Evolutionary conservation across 306 rosid genomes (phyloP), one percentile per base, ranked within the genome.

Genomic region (Lotus japonicus): DNA sequence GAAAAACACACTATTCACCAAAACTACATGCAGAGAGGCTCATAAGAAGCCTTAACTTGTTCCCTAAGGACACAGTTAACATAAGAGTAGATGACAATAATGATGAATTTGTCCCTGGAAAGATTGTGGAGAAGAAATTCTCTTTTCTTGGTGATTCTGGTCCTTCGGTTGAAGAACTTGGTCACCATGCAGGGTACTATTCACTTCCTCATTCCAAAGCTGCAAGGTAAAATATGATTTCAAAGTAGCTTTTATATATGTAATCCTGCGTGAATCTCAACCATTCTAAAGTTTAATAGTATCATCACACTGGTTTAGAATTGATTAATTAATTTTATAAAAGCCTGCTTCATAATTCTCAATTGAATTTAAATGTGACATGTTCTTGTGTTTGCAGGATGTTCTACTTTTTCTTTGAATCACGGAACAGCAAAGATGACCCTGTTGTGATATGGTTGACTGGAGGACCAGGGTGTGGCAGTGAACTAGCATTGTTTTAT

Each of bases 391-490:
- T 60, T 41, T 60, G 57, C 84, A 92, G 98, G 84, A 75, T 90
- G 96, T 92, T 92, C 80, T 88, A 89, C 80, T 89, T 89, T 45
- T 87, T 92, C 86, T 92, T 92, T 39, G 98, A 92, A 82, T 92
- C 97, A 6, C 60, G 98, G 64, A 80, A 9, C 36, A 86, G 12
- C 4, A 83, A 66, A 36, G 73, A 75, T 58, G 92, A 86, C 42
- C 96, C 97, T 0, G 66, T 92, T 45, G 98, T 92, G 36, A 86
- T 89, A 58, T 92, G 98, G 98, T 69, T 92, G 64, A 92, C 97
- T 7, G 98, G 98, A 76, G 98, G 98, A 46, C 98, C 98, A 71
- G 98, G 98, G 5, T 92, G 98, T 4, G 73, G 96, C 66, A 84
- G 98, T 75, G 94, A 84, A 64, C 66, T 92, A 14, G 97, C 98